Conservation (phyloP, 441 rosid species). For the Breynia disticha region DNA sequence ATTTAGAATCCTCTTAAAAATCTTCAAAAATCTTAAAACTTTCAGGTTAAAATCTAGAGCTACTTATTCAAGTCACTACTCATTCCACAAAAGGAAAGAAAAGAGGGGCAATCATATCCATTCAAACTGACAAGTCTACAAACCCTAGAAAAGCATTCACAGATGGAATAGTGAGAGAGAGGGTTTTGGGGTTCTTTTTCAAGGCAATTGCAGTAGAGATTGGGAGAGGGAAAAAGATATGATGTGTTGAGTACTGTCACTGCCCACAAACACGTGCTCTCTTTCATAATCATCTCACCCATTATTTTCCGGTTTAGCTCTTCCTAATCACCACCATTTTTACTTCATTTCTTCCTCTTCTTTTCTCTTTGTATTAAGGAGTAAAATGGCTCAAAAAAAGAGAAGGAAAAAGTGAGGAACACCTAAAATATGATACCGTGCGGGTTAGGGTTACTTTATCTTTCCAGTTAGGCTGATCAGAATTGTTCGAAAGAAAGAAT, state of each 20-base stretch:
- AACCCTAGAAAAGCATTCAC: conserved; percentile 18
- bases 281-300: no score
- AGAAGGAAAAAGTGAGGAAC: no score
- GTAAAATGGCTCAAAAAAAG: no score
- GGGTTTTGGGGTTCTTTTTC: not conserved
- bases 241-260: conserved; percentile 13
- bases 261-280: conserved; percentile 23
- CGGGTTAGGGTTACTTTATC: no score
- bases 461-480: no score
- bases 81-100: conserved; percentile 11
- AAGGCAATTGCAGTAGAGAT: conserved; percentile 11
- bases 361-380: no score
- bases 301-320: no score
- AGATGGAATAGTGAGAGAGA: conserved; percentile 7
- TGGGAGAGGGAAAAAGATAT: conserved; percentile 12
- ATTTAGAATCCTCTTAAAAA: conserved; percentile 1
- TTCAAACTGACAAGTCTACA: conserved; percentile 30
- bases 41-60: conserved; percentile 26
- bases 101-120: conserved; percentile 24
- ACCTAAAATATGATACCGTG: no score
- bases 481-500: no score
- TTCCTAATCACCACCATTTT: no score
- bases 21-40: conserved; percentile 1
- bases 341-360: no score
- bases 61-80: conserved; percentile 30